phyloP scores from a whole-genome alignment of 306 rosid genomes.

The Phaseolus lunatus region DNA sequence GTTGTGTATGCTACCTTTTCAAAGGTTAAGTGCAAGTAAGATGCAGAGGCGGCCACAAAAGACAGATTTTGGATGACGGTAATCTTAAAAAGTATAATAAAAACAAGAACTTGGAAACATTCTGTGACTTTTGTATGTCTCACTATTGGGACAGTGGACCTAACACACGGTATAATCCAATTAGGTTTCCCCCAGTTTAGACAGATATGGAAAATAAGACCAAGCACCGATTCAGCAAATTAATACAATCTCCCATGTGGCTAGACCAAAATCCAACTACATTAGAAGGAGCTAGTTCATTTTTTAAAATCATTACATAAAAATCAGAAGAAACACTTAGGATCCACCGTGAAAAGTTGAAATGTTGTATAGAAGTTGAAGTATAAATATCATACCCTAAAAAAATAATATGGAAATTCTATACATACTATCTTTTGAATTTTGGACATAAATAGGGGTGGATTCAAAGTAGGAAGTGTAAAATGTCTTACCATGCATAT shows the following conservation, averaged over 20 bases:
- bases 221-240: background rate
- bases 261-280: background rate
- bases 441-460: background rate
- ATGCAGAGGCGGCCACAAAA: slow-evolving; percentile 36
- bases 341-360: background rate
- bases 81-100: background rate
- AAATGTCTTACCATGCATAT: background rate
- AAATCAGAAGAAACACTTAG: background rate
- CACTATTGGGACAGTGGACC: slow-evolving; percentile 39
- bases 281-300: background rate
- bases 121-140: slow-evolving; percentile 28
- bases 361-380: no score
- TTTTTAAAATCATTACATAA: no score
- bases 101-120: background rate
- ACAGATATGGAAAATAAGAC: background rate
- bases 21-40: slow-evolving; percentile 36
- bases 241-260: background rate
- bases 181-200: background rate
- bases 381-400: no score
- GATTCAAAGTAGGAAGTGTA: slow-evolving; percentile 30
- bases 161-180: slow-evolving; percentile 20
- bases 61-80: slow-evolving; percentile 13
- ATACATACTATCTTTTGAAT: background rate
- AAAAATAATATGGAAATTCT: no score
- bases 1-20: background rate